Percentiles rank a stretch among this genome's conserved stretches.
These are phyloP conservation scores for Thermomucor indicae-seudaticae DNA, from an alignment of 371 early-diverging fungal species.

Conservation along the genomic window DNA sequence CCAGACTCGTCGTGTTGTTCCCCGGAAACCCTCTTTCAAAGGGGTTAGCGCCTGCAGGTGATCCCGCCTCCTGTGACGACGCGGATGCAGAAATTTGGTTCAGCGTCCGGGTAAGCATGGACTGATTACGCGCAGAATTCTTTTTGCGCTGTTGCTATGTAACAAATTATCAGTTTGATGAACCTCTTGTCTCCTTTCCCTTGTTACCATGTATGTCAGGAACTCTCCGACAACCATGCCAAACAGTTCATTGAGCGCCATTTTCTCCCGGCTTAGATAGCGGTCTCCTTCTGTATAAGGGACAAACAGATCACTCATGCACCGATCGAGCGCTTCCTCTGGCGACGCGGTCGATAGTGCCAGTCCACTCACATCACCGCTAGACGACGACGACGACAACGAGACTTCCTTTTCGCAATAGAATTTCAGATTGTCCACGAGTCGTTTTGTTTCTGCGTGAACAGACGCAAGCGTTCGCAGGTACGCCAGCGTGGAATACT, in stretches of 20 bases:
- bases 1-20: slow-evolving; percentile 12
- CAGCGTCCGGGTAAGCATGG: slow-evolving; percentile 65
- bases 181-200: background rate
- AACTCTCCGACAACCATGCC: slow-evolving; percentile 47
- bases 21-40: slow-evolving; percentile 7
- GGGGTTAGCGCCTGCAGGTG: slow-evolving; percentile 9
- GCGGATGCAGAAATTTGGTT: slow-evolving; percentile 63
- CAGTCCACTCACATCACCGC: slow-evolving; percentile 29
- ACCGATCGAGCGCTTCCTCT: slow-evolving; percentile 75
- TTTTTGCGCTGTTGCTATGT: slow-evolving; percentile 55
- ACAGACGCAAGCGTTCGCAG: slow-evolving; percentile 73
- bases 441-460: slow-evolving; percentile 70
- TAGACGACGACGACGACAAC: slow-evolving; percentile 12
- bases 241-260: slow-evolving; percentile 62
- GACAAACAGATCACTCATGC: slow-evolving; percentile 92
- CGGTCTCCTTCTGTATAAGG: slow-evolving; percentile 88
- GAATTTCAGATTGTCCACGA: slow-evolving; percentile 71
- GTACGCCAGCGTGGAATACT: slow-evolving; percentile 70
- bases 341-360: slow-evolving; percentile 45
- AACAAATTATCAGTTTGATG: background rate
- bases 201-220: slow-evolving; percentile 36
- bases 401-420: slow-evolving; percentile 55
- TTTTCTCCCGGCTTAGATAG: slow-evolving; percentile 75
- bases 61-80: slow-evolving; percentile 5
- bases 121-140: slow-evolving; percentile 56